These are phyloP conservation scores for Penicillium salamii DNA, from an alignment of 495 filamentous ascomycete species.

Conservation along the genomic window DNA sequence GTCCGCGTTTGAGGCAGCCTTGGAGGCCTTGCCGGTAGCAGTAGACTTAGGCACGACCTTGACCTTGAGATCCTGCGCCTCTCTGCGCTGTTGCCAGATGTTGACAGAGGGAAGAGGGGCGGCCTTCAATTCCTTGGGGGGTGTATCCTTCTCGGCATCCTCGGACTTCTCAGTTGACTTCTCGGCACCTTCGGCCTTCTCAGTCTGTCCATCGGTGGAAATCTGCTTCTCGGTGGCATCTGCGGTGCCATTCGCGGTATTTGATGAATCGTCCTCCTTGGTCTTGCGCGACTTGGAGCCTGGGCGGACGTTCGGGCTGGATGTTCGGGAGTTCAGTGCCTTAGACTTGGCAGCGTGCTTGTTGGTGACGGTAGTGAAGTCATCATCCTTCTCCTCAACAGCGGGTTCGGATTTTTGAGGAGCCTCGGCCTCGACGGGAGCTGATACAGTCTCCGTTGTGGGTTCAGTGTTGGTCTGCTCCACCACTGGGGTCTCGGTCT, in stretches of 20 bases:
- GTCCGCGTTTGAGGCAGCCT: slow-evolving; percentile 34
- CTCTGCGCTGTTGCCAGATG: slow-evolving; percentile 74
- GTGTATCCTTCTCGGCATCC: slow-evolving; percentile 50
- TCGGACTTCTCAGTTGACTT: slow-evolving; percentile 26
- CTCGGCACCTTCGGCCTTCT: slow-evolving; percentile 17
- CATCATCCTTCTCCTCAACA: slow-evolving; percentile 27
- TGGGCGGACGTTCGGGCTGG: slow-evolving; percentile 65
- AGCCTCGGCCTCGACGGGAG: slow-evolving; percentile 23
- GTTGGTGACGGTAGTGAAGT: slow-evolving; percentile 27
- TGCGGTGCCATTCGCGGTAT: slow-evolving; percentile 60
- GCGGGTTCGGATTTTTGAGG: slow-evolving; percentile 28
- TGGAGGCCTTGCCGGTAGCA: slow-evolving; percentile 29
- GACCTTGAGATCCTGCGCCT: slow-evolving; percentile 64
- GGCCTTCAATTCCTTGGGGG: slow-evolving; percentile 67
- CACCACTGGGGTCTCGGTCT: slow-evolving; percentile 25
- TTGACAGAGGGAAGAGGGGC: slow-evolving; percentile 82
- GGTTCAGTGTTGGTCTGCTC: slow-evolving; percentile 24
- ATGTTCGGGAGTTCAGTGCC: slow-evolving; percentile 52
- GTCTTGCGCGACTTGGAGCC: slow-evolving; percentile 51
- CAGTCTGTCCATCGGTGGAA: slow-evolving; percentile 29
- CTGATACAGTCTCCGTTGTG: slow-evolving; percentile 16
- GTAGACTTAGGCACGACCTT: slow-evolving; percentile 46
- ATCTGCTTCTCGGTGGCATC: slow-evolving; percentile 43
- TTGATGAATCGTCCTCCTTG: slow-evolving; percentile 71
- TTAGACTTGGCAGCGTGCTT: slow-evolving; percentile 35